phyloP scores from a whole-genome alignment of 805 yeast species.

The Kurtzmaniella cleridarum region DNA sequence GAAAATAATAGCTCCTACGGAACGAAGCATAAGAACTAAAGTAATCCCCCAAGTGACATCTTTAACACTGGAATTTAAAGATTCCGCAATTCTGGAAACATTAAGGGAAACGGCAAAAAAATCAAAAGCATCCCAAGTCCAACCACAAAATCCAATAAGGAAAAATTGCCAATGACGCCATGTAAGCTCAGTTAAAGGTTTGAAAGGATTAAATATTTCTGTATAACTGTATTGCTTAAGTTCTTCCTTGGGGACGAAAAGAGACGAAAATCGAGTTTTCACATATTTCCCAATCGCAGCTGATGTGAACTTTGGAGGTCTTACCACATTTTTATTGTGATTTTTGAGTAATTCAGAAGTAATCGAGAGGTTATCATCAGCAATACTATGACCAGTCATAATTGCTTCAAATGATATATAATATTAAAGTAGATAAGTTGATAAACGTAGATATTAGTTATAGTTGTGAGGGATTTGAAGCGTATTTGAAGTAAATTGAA shows the following conservation, averaged over 20 bases:
- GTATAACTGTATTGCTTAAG: slow-evolving; percentile 27
- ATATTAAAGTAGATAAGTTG: too few species aligned
- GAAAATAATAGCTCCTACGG: slow-evolving; percentile 60
- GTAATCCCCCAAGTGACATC: slow-evolving; percentile 65
- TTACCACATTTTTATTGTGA: slow-evolving; percentile 17
- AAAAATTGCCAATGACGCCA: slow-evolving; percentile 55
- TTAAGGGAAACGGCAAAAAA: slow-evolving; percentile 55
- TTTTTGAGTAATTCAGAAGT: slow-evolving; percentile 9
- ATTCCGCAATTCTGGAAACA: slow-evolving; percentile 41
- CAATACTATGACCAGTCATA: too few species aligned
- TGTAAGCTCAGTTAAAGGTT: slow-evolving; percentile 44
- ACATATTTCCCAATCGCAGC: slow-evolving; percentile 30
- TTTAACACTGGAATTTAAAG: slow-evolving; percentile 40
- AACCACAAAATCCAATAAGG: slow-evolving; percentile 46
- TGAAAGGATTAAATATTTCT: slow-evolving; percentile 57
- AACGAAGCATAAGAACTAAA: slow-evolving; percentile 60
- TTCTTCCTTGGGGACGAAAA: slow-evolving; percentile 43
- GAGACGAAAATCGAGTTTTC: slow-evolving; percentile 43
- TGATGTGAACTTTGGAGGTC: slow-evolving; percentile 25
- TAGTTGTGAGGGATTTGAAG: too few species aligned
- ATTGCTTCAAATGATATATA: too few species aligned
- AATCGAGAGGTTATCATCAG: slow-evolving; percentile 4
- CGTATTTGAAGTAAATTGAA: too few species aligned
- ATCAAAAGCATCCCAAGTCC: slow-evolving; percentile 68
- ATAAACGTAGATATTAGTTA: too few species aligned